These are phyloP conservation scores for Rhizopus stolonifer DNA, from an alignment of 371 early-diverging fungal species.

Conservation along the genomic window DNA sequence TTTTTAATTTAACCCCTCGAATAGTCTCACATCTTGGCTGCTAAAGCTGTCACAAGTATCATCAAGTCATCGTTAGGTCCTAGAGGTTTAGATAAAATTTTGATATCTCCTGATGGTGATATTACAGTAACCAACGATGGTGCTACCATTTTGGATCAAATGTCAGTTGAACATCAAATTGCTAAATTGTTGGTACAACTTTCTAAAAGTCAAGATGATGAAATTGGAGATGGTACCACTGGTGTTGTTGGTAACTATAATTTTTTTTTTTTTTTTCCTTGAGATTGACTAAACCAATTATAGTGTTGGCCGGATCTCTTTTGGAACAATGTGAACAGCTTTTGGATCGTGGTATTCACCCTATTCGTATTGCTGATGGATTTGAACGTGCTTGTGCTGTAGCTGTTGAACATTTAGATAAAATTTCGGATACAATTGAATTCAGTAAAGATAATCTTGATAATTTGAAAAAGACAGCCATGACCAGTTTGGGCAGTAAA, in stretches of 20 bases:
- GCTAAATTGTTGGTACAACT: constrained; percentile 98
- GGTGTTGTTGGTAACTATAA: constrained; percentile 90
- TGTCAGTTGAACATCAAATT: constrained; percentile 99
- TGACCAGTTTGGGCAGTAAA: constrained; percentile 97
- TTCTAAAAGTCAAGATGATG: constrained; percentile 99
- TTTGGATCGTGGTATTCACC: constrained; percentile 98
- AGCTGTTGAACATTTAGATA: constrained; percentile 90
- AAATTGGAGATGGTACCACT: constrained; percentile 99
- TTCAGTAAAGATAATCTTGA: constrained; percentile 80
- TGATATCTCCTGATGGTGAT: constrained; percentile 99
- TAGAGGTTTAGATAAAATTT: constrained; percentile 98
- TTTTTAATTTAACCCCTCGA: background rate
- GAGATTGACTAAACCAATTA: too few relatives aligned
- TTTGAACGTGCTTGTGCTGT: constrained; percentile 96
- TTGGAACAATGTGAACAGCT: constrained; percentile 97
- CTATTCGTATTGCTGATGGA: constrained; percentile 98
- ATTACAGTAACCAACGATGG: constrained; percentile 99
- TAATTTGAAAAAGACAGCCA: constrained; percentile 95
- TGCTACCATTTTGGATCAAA: constrained; percentile 99
- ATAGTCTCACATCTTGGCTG: constrained; percentile 98
- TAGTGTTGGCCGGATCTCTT: constrained; percentile 97
- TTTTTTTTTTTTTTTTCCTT: background rate
- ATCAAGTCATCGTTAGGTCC: constrained; percentile 99
- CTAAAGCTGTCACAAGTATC: constrained; percentile 95
- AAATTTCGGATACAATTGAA: constrained; percentile 89